phyloP scores from a whole-genome alignment of 2,329 filamentous ascomycete genomes.

The Scopulariopsis brevicaulis region DNA sequence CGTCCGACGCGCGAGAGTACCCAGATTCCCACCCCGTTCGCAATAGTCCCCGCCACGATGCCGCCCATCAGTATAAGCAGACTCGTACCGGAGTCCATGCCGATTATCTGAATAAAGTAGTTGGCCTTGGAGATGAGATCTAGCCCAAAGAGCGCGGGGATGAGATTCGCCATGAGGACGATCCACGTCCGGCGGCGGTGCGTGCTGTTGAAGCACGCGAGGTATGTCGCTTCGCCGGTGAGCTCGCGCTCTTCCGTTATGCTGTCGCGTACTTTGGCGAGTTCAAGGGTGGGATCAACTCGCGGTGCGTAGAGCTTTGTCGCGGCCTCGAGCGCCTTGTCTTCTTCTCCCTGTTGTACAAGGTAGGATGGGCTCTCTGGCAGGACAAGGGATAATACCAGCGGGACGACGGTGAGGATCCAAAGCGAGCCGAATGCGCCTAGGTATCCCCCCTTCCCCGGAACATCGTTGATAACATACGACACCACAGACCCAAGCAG shows the following conservation, averaged over 20 bases:
- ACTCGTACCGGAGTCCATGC: slow-evolving; percentile 16
- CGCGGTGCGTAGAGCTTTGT: not conserved
- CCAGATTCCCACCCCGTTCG: slow-evolving; percentile 31
- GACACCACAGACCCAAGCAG: slow-evolving; percentile 32
- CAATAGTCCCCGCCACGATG: slow-evolving; percentile 29
- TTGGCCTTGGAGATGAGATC: slow-evolving; percentile 28
- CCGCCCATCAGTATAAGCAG: slow-evolving; percentile 33
- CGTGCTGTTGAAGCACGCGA: slow-evolving; percentile 28
- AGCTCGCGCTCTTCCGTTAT: not conserved
- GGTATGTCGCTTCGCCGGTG: slow-evolving; percentile 21
- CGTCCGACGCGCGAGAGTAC: slow-evolving; percentile 13
- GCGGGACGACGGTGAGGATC: slow-evolving; percentile 27
- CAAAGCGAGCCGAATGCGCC: slow-evolving; percentile 30
- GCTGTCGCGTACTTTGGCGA: slow-evolving; percentile 12
- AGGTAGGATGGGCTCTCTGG: slow-evolving; percentile 31
- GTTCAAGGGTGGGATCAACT: slow-evolving; percentile 6
- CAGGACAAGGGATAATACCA: slow-evolving; percentile 28
- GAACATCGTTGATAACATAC: slow-evolving; percentile 15
- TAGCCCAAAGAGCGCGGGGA: slow-evolving; percentile 33
- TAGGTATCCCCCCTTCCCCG: slow-evolving; percentile 20
- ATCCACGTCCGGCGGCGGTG: slow-evolving; percentile 30
- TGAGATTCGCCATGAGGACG: slow-evolving; percentile 22
- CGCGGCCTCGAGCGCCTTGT: not conserved
- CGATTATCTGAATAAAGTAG: slow-evolving; percentile 25
- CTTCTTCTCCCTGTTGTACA: slow-evolving; percentile 3